phyloP scores from a whole-genome alignment of 75 land plant genomes.

The Ceratopteris richardii region DNA sequence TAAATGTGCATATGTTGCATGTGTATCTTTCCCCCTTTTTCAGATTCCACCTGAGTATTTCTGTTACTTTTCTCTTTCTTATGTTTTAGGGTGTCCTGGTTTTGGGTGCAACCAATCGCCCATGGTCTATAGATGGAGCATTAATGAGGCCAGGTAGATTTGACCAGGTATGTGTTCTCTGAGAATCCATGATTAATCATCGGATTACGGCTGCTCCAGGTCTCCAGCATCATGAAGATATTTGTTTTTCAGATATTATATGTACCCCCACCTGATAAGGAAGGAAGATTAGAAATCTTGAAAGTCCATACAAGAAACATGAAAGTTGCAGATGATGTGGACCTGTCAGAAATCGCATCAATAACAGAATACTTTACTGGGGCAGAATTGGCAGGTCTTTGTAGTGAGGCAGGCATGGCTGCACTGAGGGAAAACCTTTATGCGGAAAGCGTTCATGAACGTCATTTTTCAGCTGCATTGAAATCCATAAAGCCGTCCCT shows the following conservation, averaged over 20 bases:
- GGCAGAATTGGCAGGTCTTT: conserved; percentile 67
- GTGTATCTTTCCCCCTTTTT: too few relatives aligned
- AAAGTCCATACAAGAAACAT: conserved; percentile 61
- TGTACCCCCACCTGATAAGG: conserved; percentile 82
- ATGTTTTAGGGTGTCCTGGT: conserved; percentile 70
- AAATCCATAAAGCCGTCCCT: conserved; percentile 34
- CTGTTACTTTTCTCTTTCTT: neutral
- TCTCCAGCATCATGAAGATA: neutral
- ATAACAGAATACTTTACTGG: conserved; percentile 71
- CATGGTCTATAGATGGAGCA: conserved; percentile 77
- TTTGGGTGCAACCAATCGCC: conserved; percentile 88
- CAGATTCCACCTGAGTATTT: too few relatives aligned
- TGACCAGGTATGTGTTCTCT: conserved; percentile 29
- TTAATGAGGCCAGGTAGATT: conserved; percentile 92
- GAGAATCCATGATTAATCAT: neutral
- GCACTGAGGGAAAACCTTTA: conserved; percentile 65
- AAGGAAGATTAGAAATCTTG: conserved; percentile 65
- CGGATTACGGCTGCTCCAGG: too few relatives aligned
- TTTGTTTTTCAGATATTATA: conserved; percentile 51
- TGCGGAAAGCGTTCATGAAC: conserved; percentile 33
- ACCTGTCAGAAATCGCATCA: conserved; percentile 48
- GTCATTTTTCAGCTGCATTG: conserved; percentile 50
- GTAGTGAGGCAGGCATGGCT: conserved; percentile 75
- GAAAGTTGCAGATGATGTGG: conserved; percentile 52
- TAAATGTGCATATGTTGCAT: too few relatives aligned